These are phyloP conservation scores for Torrubiella hemipterigena DNA, from an alignment of 2,329 filamentous ascomycete species.

Conservation along the genomic window DNA sequence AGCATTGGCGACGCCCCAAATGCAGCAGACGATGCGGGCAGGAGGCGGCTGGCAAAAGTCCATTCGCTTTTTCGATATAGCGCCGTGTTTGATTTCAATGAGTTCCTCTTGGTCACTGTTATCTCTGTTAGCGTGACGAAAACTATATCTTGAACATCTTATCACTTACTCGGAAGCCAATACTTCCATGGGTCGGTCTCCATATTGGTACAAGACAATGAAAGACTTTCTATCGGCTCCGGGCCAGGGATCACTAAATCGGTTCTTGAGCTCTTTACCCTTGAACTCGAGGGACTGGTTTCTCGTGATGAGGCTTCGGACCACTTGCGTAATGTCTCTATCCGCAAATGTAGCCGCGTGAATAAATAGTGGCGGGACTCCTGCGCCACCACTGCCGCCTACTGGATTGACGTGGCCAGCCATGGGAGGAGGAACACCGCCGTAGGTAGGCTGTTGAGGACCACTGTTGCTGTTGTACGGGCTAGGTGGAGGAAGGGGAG, in stretches of 20 bases:
- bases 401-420: background rate
- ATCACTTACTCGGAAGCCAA: constrained; percentile 1
- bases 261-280: constrained; percentile 1
- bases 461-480: background rate
- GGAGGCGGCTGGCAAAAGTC: constrained; percentile 4
- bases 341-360: constrained; percentile 2
- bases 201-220: constrained; percentile 3
- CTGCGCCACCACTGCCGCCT: background rate
- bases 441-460: background rate
- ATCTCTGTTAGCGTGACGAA: background rate
- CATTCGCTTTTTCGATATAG: constrained; percentile 4
- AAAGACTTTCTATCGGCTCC: constrained; percentile 2
- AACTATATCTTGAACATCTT: background rate
- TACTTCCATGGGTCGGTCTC: constrained; percentile 2
- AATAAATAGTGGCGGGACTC: constrained; percentile 1
- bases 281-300: constrained; percentile 1
- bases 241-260: constrained; percentile 2
- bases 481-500: background rate
- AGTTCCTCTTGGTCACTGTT: background rate
- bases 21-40: background rate
- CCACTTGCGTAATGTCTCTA: constrained; percentile 2
- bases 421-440: background rate
- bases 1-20: constrained; percentile 1
- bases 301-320: constrained; percentile 1
- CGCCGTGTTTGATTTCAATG: constrained; percentile 2